Conservation (phyloP, 164 flowering plant species). For the Magnolia sinica region DNA sequence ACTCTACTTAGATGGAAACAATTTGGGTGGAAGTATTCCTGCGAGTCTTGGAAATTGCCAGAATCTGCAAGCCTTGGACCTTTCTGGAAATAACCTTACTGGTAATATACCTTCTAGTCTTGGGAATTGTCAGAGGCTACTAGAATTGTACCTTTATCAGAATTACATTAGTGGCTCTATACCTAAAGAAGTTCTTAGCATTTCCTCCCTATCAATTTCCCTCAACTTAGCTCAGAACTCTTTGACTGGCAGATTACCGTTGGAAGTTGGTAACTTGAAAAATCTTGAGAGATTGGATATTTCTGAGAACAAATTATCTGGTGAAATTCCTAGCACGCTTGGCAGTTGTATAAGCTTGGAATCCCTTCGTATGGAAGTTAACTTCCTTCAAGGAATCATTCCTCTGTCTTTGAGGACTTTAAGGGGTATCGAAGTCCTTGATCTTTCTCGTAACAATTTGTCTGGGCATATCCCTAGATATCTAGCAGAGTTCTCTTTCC, state of each 20-base stretch:
- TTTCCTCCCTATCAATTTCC: neutral
- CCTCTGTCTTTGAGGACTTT: slow-evolving; percentile 19
- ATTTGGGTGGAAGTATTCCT: neutral
- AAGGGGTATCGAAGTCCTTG: slow-evolving; percentile 11
- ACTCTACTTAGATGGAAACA: neutral
- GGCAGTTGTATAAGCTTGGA: slow-evolving; percentile 16
- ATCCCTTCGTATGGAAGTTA: slow-evolving; percentile 15
- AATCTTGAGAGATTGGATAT: slow-evolving; percentile 9
- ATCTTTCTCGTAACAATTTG: slow-evolving; percentile 31
- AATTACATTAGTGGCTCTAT: neutral
- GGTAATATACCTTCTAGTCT: slow-evolving; percentile 9
- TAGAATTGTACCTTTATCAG: neutral
- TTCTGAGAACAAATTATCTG: slow-evolving; percentile 26
- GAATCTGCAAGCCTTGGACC: neutral
- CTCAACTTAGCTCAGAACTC: slow-evolving; percentile 7
- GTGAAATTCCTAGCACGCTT: slow-evolving; percentile 24
- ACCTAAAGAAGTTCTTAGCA: neutral
- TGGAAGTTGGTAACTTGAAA: slow-evolving; percentile 20
- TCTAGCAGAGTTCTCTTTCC: slow-evolving; percentile 3
- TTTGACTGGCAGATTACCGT: slow-evolving; percentile 21
- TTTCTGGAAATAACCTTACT: neutral
- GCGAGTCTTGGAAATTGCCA: neutral
- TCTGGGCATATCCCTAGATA: slow-evolving; percentile 24
- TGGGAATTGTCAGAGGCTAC: neutral
- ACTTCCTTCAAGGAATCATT: slow-evolving; percentile 25